These are phyloP conservation scores for Mantamonas sphyraenae DNA, from an alignment of 78 protist genomes.

Conservation along the genomic window DNA sequence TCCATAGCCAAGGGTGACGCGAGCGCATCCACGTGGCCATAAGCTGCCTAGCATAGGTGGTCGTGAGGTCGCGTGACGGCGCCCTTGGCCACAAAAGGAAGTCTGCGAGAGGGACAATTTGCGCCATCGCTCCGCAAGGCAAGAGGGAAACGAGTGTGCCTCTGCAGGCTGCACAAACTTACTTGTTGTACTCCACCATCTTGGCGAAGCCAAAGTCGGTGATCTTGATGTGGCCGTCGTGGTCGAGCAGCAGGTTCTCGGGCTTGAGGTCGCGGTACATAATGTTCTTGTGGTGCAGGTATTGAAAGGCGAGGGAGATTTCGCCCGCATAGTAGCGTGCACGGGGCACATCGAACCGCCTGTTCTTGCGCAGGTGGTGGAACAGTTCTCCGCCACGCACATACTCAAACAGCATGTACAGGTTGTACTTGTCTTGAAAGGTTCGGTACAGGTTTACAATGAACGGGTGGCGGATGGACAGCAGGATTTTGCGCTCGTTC, in stretches of 20 bases:
- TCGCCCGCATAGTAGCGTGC: not conserved
- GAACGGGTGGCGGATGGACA: conserved; percentile 64
- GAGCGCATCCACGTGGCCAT: no score
- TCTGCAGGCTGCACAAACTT: no score
- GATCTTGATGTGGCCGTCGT: conserved; percentile 47
- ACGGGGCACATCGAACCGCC: not conserved
- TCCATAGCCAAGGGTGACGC: no score
- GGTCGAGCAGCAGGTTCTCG: conserved; percentile 47
- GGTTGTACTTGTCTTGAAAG: conserved; percentile 53
- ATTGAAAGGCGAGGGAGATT: not conserved
- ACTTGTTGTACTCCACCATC: conserved; percentile 10
- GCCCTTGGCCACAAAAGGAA: no score
- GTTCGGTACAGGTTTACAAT: conserved; percentile 68
- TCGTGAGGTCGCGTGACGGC: no score
- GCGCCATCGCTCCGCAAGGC: no score
- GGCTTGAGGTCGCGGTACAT: not conserved
- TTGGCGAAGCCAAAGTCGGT: conserved; percentile 68
- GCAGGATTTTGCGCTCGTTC: conserved; percentile 64
- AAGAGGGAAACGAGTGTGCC: no score
- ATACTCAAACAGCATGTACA: conserved; percentile 76
- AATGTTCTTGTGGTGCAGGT: not conserved
- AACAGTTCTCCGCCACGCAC: conserved; percentile 86
- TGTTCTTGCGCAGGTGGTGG: conserved; percentile 22
- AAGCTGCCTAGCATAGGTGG: no score
- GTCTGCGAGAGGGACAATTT: no score